Evolutionary conservation across 1,139 yeast species (phyloP).

Genomic region (Pichia cactophila): DNA sequence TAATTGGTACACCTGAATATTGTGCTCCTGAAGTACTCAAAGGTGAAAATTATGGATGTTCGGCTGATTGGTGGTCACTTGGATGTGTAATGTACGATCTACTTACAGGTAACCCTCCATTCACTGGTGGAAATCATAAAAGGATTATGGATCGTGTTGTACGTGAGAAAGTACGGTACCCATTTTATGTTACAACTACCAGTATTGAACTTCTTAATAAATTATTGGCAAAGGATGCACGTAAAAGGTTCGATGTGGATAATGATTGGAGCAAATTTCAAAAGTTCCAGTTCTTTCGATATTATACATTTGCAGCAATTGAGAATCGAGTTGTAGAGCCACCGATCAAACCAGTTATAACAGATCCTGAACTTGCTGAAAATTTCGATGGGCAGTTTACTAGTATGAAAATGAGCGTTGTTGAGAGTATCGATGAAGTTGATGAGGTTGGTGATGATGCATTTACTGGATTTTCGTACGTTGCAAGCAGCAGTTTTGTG

Average conservation of each 20-base stretch:
- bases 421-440: background rate
- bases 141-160: slow-evolving; percentile 75
- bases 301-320: slow-evolving; percentile 67
- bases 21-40: slow-evolving; percentile 93
- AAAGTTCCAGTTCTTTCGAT: slow-evolving; percentile 72
- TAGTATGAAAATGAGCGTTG: slow-evolving; percentile 3
- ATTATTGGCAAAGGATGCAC: slow-evolving; percentile 66
- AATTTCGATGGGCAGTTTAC: slow-evolving; percentile 14
- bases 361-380: slow-evolving; percentile 73
- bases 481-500: slow-evolving; percentile 30
- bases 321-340: slow-evolving; percentile 48
- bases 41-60: slow-evolving; percentile 78
- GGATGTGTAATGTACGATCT: slow-evolving; percentile 87
- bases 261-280: slow-evolving; percentile 45
- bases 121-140: slow-evolving; percentile 82
- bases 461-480: slow-evolving; percentile 35
- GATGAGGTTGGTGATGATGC: slow-evolving; percentile 9
- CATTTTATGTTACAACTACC: slow-evolving; percentile 74
- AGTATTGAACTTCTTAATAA: slow-evolving; percentile 77
- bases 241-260: slow-evolving; percentile 67
- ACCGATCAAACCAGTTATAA: slow-evolving; percentile 90
- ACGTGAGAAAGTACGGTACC: slow-evolving; percentile 66
- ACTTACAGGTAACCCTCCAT: slow-evolving; percentile 89
- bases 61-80: slow-evolving; percentile 96
- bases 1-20: slow-evolving; percentile 91